Evolutionary conservation across 768 basidiomycete species (phyloP), one percentile per base, ranked within the genome.

Genomic region (Holtermanniella nyarrowii): DNA sequence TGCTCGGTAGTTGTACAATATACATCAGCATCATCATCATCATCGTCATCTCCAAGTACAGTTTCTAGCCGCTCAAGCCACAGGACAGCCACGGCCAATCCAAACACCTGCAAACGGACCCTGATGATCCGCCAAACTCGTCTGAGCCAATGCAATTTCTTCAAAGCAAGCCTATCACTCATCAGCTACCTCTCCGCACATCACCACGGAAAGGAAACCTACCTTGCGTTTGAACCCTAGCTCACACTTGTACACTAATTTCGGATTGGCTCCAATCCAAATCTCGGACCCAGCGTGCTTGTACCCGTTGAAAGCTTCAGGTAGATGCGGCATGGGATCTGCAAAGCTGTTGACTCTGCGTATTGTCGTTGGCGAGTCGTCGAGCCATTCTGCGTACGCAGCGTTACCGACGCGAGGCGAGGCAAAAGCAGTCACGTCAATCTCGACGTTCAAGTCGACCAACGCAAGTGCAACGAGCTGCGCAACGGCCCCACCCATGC

Each of bases 101-200:
- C 63, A 60, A 10, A 68, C 54, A 12, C 63, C 66, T 3, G 52
- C 66, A 51, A 54, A 68, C 1, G 66, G 63, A n/a, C 66, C 66
- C 12, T 54, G 48, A 48, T 65, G 63, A 52, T 68, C 66, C 40
- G 56, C 3, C 48, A 68, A 31, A 22, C 48, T 56, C 2, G 61
- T 63, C 52, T 56, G 59, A 4, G 43, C 40, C 44, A 68, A 24
- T 1, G 56, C 24, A 13, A 68, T 50, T 13, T 39, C 23, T 11
- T 37, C 10, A 31, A 24, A 2, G 40, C 54, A 52, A 39, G 42
- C 52, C 20, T 44, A 24, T 24, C 56, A 62, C 20, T 49, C 55
- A 7, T 54, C 52, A 27, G n/a, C n/a, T n/a, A n/a, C 14, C 18
- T 25, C 11, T 4, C 13, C 25, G 12, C 25, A 21, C 25, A 16